Evolutionary conservation across 2,329 filamentous ascomycete genomes (phyloP).

Genomic region (Nothomitra cinnamomea): DNA sequence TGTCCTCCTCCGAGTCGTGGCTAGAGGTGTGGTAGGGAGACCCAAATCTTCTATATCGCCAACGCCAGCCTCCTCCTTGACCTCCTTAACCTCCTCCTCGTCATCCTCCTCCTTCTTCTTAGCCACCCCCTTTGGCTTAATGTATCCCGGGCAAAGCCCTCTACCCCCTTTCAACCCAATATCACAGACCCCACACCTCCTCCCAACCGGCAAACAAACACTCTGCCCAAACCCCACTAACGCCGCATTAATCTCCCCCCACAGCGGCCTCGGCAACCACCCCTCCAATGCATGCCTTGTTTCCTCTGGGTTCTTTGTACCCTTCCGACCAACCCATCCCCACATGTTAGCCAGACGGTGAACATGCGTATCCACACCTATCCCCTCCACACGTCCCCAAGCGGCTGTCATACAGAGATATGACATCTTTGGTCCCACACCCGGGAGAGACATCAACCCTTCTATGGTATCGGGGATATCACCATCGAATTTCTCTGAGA

Average conservation of each 20-base stretch:
- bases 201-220: conserved; percentile 63
- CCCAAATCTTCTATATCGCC: too few relatives aligned
- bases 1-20: too few relatives aligned
- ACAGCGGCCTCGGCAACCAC: conserved; percentile 71
- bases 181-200: conserved; percentile 72
- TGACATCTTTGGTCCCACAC: conserved; percentile 90
- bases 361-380: conserved; percentile 89
- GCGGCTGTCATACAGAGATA: conserved; percentile 72
- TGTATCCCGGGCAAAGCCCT: too few relatives aligned
- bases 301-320: conserved; percentile 62
- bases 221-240: conserved; percentile 80
- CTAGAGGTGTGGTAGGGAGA: too few relatives aligned
- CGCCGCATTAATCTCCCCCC: conserved; percentile 84
- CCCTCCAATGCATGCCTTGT: conserved; percentile 57
- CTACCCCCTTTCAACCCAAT: conserved; percentile 45
- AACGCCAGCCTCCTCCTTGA: too few relatives aligned
- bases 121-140: too few relatives aligned
- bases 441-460: conserved; percentile 60
- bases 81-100: too few relatives aligned
- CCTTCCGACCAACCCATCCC: conserved; percentile 44
- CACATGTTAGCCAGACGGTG: conserved; percentile 89
- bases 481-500: conserved; percentile 49
- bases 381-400: conserved; percentile 53
- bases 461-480: conserved; percentile 70
- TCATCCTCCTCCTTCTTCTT: too few relatives aligned